Base-by-base conservation (phyloP, 2,329 filamentous ascomycete genomes). In the Pyricularia sp. region DNA sequence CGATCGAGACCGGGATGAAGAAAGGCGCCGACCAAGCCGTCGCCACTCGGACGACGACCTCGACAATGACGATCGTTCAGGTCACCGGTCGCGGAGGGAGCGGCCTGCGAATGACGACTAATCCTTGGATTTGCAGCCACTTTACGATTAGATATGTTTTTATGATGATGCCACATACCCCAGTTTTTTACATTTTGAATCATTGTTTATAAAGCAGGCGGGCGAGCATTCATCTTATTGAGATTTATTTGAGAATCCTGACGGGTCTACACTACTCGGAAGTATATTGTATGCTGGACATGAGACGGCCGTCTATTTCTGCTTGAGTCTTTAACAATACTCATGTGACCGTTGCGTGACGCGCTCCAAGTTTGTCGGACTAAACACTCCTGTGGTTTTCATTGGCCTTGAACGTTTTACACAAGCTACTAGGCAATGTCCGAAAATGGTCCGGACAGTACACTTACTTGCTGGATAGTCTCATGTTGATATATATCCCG, bases 1-100 rank as follows among this genome's bases (percentile, higher is more conserved):
- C 9, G 65, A 65, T n/a, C 60, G 44, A 12, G 62, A 65, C 26
- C 59, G 63, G 63, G 63, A 64, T 10, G 55, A 44, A 1, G 63
- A 64, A 24, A 12, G 55, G 24, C 26, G 59, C 53, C 57, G 63
- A 53, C 30, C 49, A n/a, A 64, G 60, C 61, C 61, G 61, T 28
- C 61, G 61, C 61, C 61, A 40, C 31, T 62, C 61, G n/a, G 61
- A 62, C 16, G 61, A 60, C 10, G 62, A 64, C 13, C 26, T 26
- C 26, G 62, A 57, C 9, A 30, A 24, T 3, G 62, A 64, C 13
- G 49, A 62, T 30, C 61, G 40, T 4, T 44, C 33, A 35, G 26
- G 26, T 22, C 22, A 63, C 13, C 62, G 62, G 40, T 63, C 62
- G 19, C 62, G 62, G 13, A 59, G 55, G 55, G 55, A 49, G 40